Conservation (phyloP, 2,329 filamentous ascomycete species). For the Hypoxylon sp. region DNA sequence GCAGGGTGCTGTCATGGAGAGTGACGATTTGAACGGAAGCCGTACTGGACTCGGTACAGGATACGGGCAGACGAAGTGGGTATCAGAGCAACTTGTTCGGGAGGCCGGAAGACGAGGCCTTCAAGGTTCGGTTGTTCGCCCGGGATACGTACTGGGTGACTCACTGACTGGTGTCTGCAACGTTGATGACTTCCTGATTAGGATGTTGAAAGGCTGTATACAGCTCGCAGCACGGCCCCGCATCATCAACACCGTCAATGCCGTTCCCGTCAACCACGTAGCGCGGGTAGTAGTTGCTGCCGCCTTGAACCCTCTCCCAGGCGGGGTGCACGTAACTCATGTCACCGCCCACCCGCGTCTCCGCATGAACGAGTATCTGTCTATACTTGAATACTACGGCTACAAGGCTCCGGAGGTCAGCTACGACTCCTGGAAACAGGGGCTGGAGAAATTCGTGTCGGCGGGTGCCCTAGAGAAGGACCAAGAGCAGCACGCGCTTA, state of each 20-base stretch:
- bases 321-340: conserved; percentile 73
- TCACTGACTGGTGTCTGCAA: conserved; percentile 76
- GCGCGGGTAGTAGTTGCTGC: conserved; percentile 82
- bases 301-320: conserved; percentile 71
- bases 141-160: conserved; percentile 88
- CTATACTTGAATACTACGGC: conserved; percentile 77
- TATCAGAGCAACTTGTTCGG: conserved; percentile 74
- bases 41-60: conserved; percentile 83
- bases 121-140: conserved; percentile 79
- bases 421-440: conserved; percentile 77
- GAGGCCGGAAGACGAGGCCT: conserved; percentile 85
- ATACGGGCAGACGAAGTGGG: conserved; percentile 93
- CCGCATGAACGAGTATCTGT: conserved; percentile 82
- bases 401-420: conserved; percentile 75
- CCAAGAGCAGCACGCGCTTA: conserved; percentile 77
- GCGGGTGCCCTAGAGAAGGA: conserved; percentile 66
- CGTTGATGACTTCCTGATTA: conserved; percentile 91
- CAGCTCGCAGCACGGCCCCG: conserved; percentile 80
- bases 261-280: conserved; percentile 88
- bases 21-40: conserved; percentile 83
- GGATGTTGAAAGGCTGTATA: conserved; percentile 88
- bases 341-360: conserved; percentile 85
- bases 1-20: conserved; percentile 76
- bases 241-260: conserved; percentile 90
- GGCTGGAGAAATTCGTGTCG: conserved; percentile 77